phyloP scores from a whole-genome alignment of 176 grass and related monocot genomes.

The Triticum aestivum region DNA sequence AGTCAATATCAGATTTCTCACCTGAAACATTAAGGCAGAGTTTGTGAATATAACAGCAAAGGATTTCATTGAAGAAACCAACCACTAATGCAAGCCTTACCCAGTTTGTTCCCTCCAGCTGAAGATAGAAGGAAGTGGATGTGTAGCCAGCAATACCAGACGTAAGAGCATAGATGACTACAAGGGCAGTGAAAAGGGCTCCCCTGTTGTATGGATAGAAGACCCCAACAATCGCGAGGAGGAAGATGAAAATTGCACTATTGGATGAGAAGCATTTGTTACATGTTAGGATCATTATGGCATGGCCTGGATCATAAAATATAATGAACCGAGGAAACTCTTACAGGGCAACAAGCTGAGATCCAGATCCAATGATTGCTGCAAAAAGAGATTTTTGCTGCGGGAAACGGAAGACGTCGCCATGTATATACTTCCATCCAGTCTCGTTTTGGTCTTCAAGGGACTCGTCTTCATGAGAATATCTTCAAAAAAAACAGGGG shows the following conservation, averaged over 20 bases:
- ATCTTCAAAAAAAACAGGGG: constrained; percentile 40
- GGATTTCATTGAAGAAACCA: neutral
- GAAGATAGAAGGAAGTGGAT: constrained; percentile 84
- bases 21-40: constrained; percentile 49
- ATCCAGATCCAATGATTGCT: constrained; percentile 84
- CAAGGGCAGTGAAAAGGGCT: constrained; percentile 94
- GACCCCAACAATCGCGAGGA: constrained; percentile 83
- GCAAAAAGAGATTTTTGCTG: constrained; percentile 77
- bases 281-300: constrained; percentile 16
- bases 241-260: constrained; percentile 88
- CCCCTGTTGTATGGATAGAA: constrained; percentile 97
- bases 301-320: constrained; percentile 26
- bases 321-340: constrained; percentile 15
- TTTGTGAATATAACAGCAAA: constrained; percentile 21
- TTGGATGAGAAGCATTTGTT: constrained; percentile 13
- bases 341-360: constrained; percentile 97
- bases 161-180: constrained; percentile 92
- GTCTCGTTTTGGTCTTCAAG: constrained; percentile 92
- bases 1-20: constrained; percentile 88
- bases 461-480: constrained; percentile 82
- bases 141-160: constrained; percentile 94
- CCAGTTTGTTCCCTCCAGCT: constrained; percentile 91
- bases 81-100: constrained; percentile 47
- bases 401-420: constrained; percentile 79
- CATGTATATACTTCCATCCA: constrained; percentile 98